Evolutionary conservation across 352 stramenopile species (phyloP), one percentile per base, ranked within the genome.

Genomic region (Phytophthora ramorum): DNA sequence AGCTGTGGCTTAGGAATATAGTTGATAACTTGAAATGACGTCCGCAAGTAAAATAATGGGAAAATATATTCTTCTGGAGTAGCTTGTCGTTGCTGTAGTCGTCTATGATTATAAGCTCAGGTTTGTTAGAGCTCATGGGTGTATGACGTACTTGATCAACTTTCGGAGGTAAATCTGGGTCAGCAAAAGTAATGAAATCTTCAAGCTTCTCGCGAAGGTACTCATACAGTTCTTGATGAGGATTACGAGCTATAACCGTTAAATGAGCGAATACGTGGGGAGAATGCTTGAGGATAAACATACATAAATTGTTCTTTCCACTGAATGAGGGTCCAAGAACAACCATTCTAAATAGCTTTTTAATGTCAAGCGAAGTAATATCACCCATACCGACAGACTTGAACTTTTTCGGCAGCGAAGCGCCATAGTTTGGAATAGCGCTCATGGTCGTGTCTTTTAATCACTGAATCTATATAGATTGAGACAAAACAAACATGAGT

Each of bases 91-190:
- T 62, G 5, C 7, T 35, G 12, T 63, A 69, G 7, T 69, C 61
- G 51, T 69, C 61, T 20, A 69, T 69, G 17, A 69, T 43, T 3
- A 69, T 44, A 3, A 69, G 20, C 26, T 69, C 52, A 22, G 30
- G 28, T 34, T 68, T 61, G 12, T 49, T 56, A 24, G 32, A 20
- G 20, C 20, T 46, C 32, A 38, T 35, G 16, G 37, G 37, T 43
- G 37, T 43, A 43, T 20, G 37, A 17, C 49, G 9, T 6, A 57
- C 17, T 2, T 22, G 9, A 35, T 57, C 49, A 7, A 46, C 32
- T 35, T 44, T 28, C 0, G 49, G 49, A 20, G 49, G 49, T 30
- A 3, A 17, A 41, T 54, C 47, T 43, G 37, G 37, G 16, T 43
- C 37, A 46, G 41, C 19, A 9, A 57, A 57, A 4, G 49, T 57